These are phyloP conservation scores for Jasminum sambac DNA, from an alignment of 257 asterid genomes.

Conservation along the genomic window DNA sequence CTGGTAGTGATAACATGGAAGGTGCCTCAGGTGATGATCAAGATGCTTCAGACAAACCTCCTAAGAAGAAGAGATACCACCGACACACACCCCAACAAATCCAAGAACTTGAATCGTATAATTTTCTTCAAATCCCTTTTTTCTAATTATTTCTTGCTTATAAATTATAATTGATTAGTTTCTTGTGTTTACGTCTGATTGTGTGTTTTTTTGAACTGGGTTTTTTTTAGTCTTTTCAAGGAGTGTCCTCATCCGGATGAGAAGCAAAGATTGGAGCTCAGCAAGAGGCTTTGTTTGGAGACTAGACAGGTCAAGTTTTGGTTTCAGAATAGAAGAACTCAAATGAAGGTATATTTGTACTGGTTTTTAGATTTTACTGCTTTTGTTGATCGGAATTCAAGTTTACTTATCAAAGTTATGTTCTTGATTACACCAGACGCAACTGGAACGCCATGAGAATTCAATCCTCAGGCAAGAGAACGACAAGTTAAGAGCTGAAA, in stretches of 20 bases:
- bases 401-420: background rate
- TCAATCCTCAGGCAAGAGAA: constrained; percentile 57
- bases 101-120: constrained; percentile 44
- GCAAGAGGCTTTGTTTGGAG: constrained; percentile 54
- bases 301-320: constrained; percentile 67
- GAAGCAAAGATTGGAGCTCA: constrained; percentile 56
- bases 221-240: constrained; percentile 43
- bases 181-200: background rate
- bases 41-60: constrained; percentile 76
- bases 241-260: constrained; percentile 70
- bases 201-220: background rate
- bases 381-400: background rate
- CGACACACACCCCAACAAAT: constrained; percentile 99
- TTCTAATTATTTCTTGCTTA: background rate
- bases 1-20: constrained; percentile 89
- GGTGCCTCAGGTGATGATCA: constrained; percentile 87
- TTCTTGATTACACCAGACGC: constrained; percentile 36
- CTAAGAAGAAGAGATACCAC: constrained; percentile 86
- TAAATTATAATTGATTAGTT: background rate
- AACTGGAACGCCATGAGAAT: constrained; percentile 59
- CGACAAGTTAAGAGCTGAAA: constrained; percentile 59
- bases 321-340: constrained; percentile 69
- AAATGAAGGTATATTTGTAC: constrained; percentile 48
- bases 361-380: background rate
- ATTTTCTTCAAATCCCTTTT: background rate